Base-by-base conservation (phyloP, 2,329 filamentous ascomycete species). In the Trichoderma brevicompactum region DNA sequence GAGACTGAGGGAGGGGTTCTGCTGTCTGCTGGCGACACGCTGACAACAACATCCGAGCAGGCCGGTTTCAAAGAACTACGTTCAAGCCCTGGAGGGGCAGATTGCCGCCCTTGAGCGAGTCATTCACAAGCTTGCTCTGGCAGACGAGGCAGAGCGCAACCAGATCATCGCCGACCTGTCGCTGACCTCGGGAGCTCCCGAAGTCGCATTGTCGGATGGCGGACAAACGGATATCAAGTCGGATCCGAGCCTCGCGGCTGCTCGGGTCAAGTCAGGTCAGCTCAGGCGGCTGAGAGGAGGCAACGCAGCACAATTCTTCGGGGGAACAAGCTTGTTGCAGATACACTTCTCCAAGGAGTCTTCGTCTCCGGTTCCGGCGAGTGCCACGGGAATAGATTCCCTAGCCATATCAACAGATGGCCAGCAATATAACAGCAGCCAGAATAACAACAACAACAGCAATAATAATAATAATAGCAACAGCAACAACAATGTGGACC, bases 291-390 rank as follows among this genome's bases (percentile, higher is more conserved):
- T 80, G 54, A 74, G 76, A 54, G 75, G 76, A 44, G 78, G 79
- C 17, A 79, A 76, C 44, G 75, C 78, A 6, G 73, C 79, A 3
- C 80, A 82, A 65, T 83, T 82, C 72, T 83, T 81, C 70, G 81
- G 81, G 7, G 77, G 80, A 15, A 82, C 81, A 15, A 82, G 81
- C 67, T 75, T 81, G 17, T 80, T 82, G 65, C 80, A 80, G 66
- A 75, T 77, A 49, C 74, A 76, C 56, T 71, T 73, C 64, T 77
- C 70, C 23, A 70, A 71, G 40, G 73, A 72, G 46, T 73, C 69
- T 34, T 70, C 73, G 19, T 23, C 72, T 28, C 67, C 69, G 0
- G 65, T 65, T 38, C 63, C 43, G 66, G 68, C 38, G 61, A 67
- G 19, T 59, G 43, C 40, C 55, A 68, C 56, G 53, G 58, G 52